Evolutionary conservation across 2,329 filamentous ascomycete species (phyloP).

Genomic region (Trichothecium roseum): DNA sequence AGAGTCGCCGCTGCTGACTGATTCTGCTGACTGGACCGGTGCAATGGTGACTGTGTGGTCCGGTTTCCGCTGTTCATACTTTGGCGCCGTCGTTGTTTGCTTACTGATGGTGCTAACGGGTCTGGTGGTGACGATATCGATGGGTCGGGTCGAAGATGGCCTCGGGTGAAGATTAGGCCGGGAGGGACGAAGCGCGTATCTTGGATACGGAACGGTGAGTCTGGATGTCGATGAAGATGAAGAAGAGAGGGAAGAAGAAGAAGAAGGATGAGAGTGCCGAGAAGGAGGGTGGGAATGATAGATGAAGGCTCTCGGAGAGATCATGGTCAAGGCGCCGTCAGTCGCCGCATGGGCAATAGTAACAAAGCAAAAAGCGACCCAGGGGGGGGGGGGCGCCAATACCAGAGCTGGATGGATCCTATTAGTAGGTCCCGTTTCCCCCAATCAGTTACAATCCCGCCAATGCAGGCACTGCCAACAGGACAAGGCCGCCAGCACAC

Average conservation of each 20-base stretch:
- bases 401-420: too few species aligned
- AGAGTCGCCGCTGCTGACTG: not conserved
- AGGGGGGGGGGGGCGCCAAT: too few species aligned
- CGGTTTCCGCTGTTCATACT: conserved; percentile 6
- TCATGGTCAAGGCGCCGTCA: conserved; percentile 7
- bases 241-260: conserved; percentile 4
- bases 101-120: not conserved
- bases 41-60: conserved; percentile 1
- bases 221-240: conserved; percentile 1
- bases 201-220: not conserved
- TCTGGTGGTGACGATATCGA: conserved; percentile 2
- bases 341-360: not conserved
- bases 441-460: too few species aligned
- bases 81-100: conserved; percentile 3
- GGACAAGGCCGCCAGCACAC: too few species aligned
- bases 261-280: conserved; percentile 3
- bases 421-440: too few species aligned
- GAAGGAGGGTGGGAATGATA: conserved; percentile 7
- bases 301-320: conserved; percentile 11
- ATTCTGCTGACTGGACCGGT: not conserved
- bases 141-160: conserved; percentile 1
- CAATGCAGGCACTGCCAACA: too few species aligned
- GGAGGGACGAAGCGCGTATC: not conserved
- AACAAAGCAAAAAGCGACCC: too few species aligned
- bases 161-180: not conserved